Base-by-base conservation (phyloP, 2,329 filamentous ascomycete genomes). In the Daldinia sp. region DNA sequence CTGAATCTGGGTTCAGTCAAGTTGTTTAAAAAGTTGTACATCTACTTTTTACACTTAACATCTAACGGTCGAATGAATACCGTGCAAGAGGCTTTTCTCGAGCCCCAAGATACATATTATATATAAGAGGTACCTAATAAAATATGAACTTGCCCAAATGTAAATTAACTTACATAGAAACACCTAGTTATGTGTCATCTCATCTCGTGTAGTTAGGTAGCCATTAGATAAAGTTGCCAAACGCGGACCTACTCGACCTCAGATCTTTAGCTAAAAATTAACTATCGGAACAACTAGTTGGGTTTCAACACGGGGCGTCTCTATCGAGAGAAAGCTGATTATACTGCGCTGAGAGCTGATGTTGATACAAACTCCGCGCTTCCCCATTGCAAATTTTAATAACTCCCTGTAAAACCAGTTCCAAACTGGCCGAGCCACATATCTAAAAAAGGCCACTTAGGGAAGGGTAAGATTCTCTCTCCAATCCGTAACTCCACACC, bases 321-420 rank as follows among this genome's bases (percentile, higher is more conserved):
- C 53, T 56, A 42, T 56, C 46, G 39, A 63, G 63, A 61, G 58
- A 59, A 66, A 42, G 48, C 56, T 59, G 46, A 68, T 71, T 69
- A 71, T 65, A 65, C 33, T 55, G 58, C 20, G 26, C 54, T 57
- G 28, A 53, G 42, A 42, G 48, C 30, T 66, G 35, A 58, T 71
- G 62, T 69, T 69, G 64, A 33, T 73, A 73, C 71, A 73, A 71
- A 73, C 71, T 73, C 71, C 66, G 58, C 68, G 70, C 70, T 69
- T 69, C 57, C 60, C 20, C 56, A 55, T 55, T 44, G 51, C 56
- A 59, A 53, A 59, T 66, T 64, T 63, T 57, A 54, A 63, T 44
- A 61, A 63, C 60, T 67, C 67, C 65, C 64, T 42, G 53, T 18
- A 33, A 18, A 33, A 28, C 57, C 35, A 55, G 39, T 23, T 39